Evolutionary conservation across 306 rosid genomes (phyloP).

Genomic region (Vigna mungo): DNA sequence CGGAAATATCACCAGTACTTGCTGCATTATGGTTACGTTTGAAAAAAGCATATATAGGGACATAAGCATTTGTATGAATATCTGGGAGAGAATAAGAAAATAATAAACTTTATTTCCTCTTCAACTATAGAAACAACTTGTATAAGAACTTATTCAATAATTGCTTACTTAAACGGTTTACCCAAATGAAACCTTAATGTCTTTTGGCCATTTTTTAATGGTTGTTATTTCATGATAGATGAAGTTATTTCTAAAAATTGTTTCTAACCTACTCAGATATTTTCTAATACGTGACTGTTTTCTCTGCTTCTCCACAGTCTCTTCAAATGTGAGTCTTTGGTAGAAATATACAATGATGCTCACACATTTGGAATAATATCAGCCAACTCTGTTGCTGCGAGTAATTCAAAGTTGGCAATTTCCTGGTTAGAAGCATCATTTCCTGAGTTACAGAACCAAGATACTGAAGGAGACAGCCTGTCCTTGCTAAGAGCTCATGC

Average conservation of each 20-base stretch:
- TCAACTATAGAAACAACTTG: background rate
- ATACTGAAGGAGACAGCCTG: slow-evolving; percentile 59
- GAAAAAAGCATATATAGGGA: background rate
- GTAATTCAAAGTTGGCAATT: slow-evolving; percentile 83
- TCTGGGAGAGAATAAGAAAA: background rate
- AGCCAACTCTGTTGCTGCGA: slow-evolving; percentile 65
- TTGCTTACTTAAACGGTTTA: background rate
- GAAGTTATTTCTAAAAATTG: slow-evolving; percentile 32
- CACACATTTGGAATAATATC: slow-evolving; percentile 81
- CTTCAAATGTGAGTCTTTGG: slow-evolving; percentile 75
- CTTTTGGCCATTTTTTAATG: slow-evolving; percentile 21
- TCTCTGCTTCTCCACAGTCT: slow-evolving; percentile 60
- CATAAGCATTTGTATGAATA: background rate
- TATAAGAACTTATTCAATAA: background rate
- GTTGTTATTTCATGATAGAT: slow-evolving; percentile 3
- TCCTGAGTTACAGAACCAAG: slow-evolving; percentile 67
- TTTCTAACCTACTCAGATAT: slow-evolving; percentile 29
- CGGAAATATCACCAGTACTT: slow-evolving; percentile 8
- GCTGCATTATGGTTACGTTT: background rate
- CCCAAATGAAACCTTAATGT: background rate
- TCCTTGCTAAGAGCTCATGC: slow-evolving; percentile 68
- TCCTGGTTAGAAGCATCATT: slow-evolving; percentile 95
- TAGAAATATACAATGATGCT: slow-evolving; percentile 82
- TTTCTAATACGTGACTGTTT: slow-evolving; percentile 42
- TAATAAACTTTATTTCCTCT: background rate